Evolutionary conservation across 164 flowering plant species (phyloP), one percentile per base, ranked within the genome.

Genomic region (Taxillus chinensis): DNA sequence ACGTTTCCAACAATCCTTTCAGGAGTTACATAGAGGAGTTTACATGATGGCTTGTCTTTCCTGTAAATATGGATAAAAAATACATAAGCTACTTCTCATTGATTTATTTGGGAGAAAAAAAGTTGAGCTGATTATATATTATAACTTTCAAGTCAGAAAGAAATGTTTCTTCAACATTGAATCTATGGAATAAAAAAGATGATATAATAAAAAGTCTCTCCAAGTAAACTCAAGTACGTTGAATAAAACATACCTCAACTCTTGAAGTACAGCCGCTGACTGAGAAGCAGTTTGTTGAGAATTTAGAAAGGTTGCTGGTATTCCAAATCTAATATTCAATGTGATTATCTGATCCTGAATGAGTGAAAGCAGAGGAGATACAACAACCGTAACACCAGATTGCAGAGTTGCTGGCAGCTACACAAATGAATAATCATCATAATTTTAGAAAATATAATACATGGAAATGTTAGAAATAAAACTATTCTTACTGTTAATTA

Each of bases 401-500:
- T 71, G 79, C 50, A 93, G 75, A 55, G 86, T 91, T 60, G 97
- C 99, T 45, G 97, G 96, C 50, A 93, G 97, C 99, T 93, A 91
- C 48, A 70, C 39, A 73, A n/a, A 27, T 12, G 62, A 41, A 54
- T 13, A 58, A 10, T 50, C 52, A 69, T 53, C 39, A 57, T 10
- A 61, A 40, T 7, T 41, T 3, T 54, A 13, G 5, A 54, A 37
- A 27, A 49, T 9, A 43, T 9, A 43, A 9, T 9, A 9, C 5
- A 49, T 9, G 13, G 12, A 49, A 49, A 49, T 9, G 5, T 9
- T 9, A 49, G 13, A 49, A 49, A 3, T 17, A 46, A 63, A 15
- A 40, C 37, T 14, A 43, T 41, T 14, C 59, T 27, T 55, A 60
- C 43, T 14, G 1, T 39, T 48, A 48, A 48, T 8, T 8, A 6